Percentiles rank a stretch among this genome's conserved stretches.
These are phyloP conservation scores for Skeletonema tropicum DNA, from an alignment of 108 stramenopile genomes.

Conservation along the genomic window DNA sequence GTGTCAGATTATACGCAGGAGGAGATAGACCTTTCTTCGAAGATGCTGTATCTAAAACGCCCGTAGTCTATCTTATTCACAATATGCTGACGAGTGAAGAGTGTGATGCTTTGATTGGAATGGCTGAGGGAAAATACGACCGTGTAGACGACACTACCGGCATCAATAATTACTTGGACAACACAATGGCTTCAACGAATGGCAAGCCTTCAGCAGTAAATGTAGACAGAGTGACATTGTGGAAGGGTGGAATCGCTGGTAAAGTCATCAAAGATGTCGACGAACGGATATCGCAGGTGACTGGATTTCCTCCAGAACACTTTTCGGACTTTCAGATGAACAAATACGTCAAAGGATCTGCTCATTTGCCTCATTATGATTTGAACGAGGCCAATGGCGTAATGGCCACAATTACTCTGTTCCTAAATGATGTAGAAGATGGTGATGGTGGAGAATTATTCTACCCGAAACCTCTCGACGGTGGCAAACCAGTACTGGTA, in stretches of 20 bases:
- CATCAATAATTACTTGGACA: constrained; percentile 57
- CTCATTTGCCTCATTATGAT: constrained; percentile 73
- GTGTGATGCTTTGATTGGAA: constrained; percentile 58
- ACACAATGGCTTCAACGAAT: constrained; percentile 38
- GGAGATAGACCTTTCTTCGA: constrained; percentile 93
- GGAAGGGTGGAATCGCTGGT: constrained; percentile 75
- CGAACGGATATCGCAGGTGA: constrained; percentile 89
- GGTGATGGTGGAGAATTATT: constrained; percentile 61
- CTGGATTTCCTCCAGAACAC: constrained; percentile 80
- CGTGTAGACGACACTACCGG: constrained; percentile 31
- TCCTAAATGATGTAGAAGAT: constrained; percentile 62
- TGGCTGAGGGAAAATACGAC: constrained; percentile 56
- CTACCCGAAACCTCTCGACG: constrained; percentile 56
- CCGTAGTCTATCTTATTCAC: constrained; percentile 88
- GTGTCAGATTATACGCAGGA: constrained; percentile 84
- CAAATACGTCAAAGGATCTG: constrained; percentile 59
- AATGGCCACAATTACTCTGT: constrained; percentile 82
- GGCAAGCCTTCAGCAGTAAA: constrained; percentile 35
- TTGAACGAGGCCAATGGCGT: constrained; percentile 52
- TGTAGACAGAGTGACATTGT: constrained; percentile 71
- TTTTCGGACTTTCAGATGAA: constrained; percentile 82
- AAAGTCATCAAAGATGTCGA: constrained; percentile 74
- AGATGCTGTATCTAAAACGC: constrained; percentile 67
- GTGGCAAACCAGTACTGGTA: constrained; percentile 65
- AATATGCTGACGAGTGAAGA: constrained; percentile 79